These are phyloP conservation scores for Ammopiptanthus mongolicus DNA, from an alignment of 306 rosid species.

Conservation along the genomic window DNA sequence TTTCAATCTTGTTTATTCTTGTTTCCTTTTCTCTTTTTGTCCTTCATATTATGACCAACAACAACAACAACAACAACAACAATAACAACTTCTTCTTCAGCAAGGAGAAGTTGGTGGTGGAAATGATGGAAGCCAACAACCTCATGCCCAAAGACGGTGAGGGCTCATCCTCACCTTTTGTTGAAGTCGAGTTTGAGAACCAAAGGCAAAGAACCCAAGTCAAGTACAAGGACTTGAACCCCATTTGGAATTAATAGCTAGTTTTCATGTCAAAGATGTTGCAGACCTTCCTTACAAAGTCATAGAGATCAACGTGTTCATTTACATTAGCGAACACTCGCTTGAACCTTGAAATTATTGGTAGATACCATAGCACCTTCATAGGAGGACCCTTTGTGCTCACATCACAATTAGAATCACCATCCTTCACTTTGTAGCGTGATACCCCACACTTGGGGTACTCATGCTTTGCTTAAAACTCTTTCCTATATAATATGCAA, in stretches of 20 bases:
- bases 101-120: conserved; percentile 53
- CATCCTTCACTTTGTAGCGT: too few relatives aligned
- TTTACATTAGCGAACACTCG: too few relatives aligned
- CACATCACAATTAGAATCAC: too few relatives aligned
- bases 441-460: too few relatives aligned
- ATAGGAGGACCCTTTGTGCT: too few relatives aligned
- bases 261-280: conserved; percentile 35
- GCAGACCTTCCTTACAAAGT: conserved; percentile 57
- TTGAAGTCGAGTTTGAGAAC: conserved; percentile 52
- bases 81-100: neutral
- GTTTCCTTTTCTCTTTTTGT: neutral
- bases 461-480: too few relatives aligned
- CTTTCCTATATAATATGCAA: too few relatives aligned
- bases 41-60: conserved; percentile 24
- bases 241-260: conserved; percentile 58
- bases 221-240: conserved; percentile 52
- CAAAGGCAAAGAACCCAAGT: conserved; percentile 54
- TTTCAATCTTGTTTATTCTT: neutral
- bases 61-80: neutral
- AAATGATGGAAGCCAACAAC: conserved; percentile 52
- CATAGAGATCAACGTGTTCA: conserved; percentile 49
- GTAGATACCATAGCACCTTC: too few relatives aligned
- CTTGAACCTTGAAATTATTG: too few relatives aligned
- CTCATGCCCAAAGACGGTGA: conserved; percentile 71
- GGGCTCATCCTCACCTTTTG: conserved; percentile 57